Percentiles rank a stretch among this genome's conserved stretches.
Evolutionary conservation across 306 rosid genomes (phyloP).

Genomic region (Astragalus membranaceus): DNA sequence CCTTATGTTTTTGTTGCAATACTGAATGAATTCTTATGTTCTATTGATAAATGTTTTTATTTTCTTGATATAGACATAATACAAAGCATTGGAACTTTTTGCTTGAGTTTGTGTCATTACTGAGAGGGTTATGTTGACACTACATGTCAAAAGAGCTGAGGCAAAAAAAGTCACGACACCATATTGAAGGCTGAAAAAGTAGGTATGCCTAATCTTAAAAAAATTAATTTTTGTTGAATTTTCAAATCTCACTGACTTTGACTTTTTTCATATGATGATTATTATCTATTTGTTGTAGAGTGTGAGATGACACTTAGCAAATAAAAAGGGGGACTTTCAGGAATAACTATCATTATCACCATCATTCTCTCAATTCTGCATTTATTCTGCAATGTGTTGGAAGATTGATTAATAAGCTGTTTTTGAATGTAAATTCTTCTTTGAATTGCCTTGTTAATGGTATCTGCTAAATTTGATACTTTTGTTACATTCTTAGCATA

Average conservation of each 20-base stretch:
- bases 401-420: conserved; percentile 3
- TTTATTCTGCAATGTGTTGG: not conserved
- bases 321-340: not conserved
- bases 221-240: not conserved
- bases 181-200: not conserved
- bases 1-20: conserved; percentile 18
- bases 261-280: not conserved
- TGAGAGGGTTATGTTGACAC: too few relatives aligned
- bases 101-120: not conserved
- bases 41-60: conserved; percentile 18
- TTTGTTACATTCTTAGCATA: not conserved
- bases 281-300: conserved; percentile 7
- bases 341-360: not conserved
- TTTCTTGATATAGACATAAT: conserved; percentile 20
- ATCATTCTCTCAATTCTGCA: not conserved
- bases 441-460: not conserved
- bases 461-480: not conserved
- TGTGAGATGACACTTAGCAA: conserved; percentile 12
- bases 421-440: conserved; percentile 3
- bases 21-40: conserved; percentile 14
- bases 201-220: not conserved
- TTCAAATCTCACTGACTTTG: not conserved
- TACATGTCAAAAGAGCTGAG: not conserved
- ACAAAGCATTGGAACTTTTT: not conserved
- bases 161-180: not conserved